A percentile compares a stretch with the other conserved stretches of the same genome.
phyloP scores from a whole-genome alignment of 2,329 filamentous ascomycete species.

The Fusarium sp. region DNA sequence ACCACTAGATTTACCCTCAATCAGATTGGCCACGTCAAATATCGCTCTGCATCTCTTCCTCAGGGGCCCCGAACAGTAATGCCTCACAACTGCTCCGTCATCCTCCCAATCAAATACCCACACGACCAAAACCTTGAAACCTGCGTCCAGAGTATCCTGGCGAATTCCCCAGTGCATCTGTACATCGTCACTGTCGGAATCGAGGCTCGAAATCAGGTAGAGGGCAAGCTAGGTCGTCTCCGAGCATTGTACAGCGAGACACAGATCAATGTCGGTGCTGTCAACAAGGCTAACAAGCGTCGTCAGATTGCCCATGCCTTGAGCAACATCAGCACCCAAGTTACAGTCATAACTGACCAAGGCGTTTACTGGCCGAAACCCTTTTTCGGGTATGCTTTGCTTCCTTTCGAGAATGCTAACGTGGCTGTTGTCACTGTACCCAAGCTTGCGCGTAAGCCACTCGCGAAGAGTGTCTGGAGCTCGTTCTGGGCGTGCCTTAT shows the following conservation, averaged over 20 bases:
- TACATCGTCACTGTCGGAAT: slow-evolving; percentile 9
- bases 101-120: slow-evolving; percentile 22
- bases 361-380: slow-evolving; percentile 21
- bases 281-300: slow-evolving; percentile 33
- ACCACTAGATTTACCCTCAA: not conserved
- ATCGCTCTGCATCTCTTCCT: not conserved
- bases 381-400: slow-evolving; percentile 24
- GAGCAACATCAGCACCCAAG: not conserved
- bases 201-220: not conserved
- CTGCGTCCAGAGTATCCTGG: slow-evolving; percentile 20
- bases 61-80: not conserved
- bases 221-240: slow-evolving; percentile 3
- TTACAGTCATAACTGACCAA: slow-evolving; percentile 39
- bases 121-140: not conserved
- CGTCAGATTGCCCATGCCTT: slow-evolving; percentile 37
- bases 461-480: not conserved
- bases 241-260: slow-evolving; percentile 6
- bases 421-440: slow-evolving; percentile 33
- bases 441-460: slow-evolving; percentile 7
- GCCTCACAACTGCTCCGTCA: slow-evolving; percentile 8
- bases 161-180: slow-evolving; percentile 16
- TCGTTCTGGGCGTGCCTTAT: slow-evolving; percentile 20
- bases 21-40: not conserved
- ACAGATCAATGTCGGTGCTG: slow-evolving; percentile 35
- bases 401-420: slow-evolving; percentile 15